phyloP scores from a whole-genome alignment of 2,329 filamentous ascomycete species.

The Diaporthe australafricana region DNA sequence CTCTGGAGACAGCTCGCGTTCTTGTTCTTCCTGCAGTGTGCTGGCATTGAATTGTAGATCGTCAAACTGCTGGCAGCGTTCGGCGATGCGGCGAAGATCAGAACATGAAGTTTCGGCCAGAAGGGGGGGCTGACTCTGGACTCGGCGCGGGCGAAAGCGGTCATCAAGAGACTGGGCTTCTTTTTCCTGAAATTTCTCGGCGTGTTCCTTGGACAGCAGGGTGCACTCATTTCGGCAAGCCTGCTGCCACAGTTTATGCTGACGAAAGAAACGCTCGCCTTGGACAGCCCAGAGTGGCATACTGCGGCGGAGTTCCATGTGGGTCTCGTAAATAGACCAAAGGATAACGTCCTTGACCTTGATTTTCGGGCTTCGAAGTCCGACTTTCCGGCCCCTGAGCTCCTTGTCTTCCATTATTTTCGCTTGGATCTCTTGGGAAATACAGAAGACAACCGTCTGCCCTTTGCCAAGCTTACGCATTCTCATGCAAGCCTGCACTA shows the following conservation, averaged over 20 bases:
- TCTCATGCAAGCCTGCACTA: constrained; percentile 80
- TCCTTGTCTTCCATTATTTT: constrained; percentile 54
- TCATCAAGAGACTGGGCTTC: constrained; percentile 64
- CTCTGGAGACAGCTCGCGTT: constrained; percentile 75
- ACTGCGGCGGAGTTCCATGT: constrained; percentile 57
- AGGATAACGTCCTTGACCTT: constrained; percentile 58
- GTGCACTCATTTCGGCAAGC: background rate
- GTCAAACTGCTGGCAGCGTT: constrained; percentile 45
- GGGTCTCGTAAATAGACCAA: constrained; percentile 72
- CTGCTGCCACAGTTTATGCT: constrained; percentile 47
- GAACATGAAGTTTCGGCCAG: background rate
- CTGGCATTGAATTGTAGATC: constrained; percentile 47
- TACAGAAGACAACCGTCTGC: constrained; percentile 72
- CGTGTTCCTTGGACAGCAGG: constrained; percentile 43
- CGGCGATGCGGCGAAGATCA: background rate
- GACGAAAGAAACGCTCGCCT: constrained; percentile 61
- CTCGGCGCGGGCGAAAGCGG: constrained; percentile 59
- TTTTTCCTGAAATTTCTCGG: constrained; percentile 62
- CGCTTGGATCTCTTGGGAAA: constrained; percentile 67
- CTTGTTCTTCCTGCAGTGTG: constrained; percentile 72
- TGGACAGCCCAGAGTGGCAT: constrained; percentile 72
- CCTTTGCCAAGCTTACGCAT: constrained; percentile 76
- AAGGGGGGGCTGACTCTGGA: background rate
- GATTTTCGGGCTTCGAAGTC: background rate
- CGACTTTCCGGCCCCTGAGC: background rate